phyloP scores from a whole-genome alignment of 2,329 filamentous ascomycete species.

The Colletotrichum godetiae region DNA sequence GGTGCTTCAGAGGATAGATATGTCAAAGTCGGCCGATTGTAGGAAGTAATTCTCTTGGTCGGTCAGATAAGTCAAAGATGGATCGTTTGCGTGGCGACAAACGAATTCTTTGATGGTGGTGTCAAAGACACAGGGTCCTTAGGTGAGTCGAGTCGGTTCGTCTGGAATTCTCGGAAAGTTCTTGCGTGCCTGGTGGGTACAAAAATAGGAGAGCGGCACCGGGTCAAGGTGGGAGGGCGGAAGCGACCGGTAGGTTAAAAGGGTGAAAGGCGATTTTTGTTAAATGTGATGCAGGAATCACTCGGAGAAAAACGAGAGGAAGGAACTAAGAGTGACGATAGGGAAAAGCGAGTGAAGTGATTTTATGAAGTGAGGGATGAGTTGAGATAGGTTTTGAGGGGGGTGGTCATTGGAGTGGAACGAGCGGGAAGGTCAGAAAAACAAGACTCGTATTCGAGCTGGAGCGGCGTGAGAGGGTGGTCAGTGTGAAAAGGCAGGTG shows the following conservation, averaged over 20 bases:
- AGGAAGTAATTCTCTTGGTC: neutral
- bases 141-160: conserved; percentile 8
- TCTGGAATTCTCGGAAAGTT: conserved; percentile 27
- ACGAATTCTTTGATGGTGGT: neutral
- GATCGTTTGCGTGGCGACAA: neutral
- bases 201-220: conserved; percentile 11
- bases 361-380: conserved; percentile 24
- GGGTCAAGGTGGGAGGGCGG: neutral
- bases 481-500: conserved; percentile 10
- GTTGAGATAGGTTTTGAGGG: conserved; percentile 4
- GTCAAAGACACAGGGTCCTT: conserved; percentile 2
- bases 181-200: conserved; percentile 24
- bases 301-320: conserved; percentile 1
- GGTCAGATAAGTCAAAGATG: neutral
- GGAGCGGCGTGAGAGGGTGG: neutral
- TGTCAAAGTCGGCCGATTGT: neutral
- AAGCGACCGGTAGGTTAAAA: conserved; percentile 13
- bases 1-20: conserved; percentile 3
- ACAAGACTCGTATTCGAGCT: conserved; percentile 29
- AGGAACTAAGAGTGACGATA: neutral
- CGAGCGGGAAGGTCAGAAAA: conserved; percentile 27
- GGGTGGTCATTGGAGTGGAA: conserved; percentile 8
- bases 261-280: neutral
- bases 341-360: conserved; percentile 22
- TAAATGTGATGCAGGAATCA: neutral